Base-by-base conservation (phyloP, 257 asterid species). In the Solanum chmielewskii region DNA sequence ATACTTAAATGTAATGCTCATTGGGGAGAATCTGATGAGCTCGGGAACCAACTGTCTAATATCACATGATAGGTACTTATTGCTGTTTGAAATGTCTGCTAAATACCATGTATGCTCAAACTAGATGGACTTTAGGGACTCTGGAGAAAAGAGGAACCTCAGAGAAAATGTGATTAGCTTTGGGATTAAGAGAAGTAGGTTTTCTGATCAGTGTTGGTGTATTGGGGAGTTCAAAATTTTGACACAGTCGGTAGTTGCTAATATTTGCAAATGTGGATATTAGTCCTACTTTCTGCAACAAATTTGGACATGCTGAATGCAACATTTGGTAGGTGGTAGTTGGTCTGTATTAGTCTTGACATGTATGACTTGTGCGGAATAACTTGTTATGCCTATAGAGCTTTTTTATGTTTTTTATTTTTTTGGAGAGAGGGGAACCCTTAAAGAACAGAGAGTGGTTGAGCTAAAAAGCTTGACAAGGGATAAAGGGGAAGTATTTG, bases 251-350 rank as follows among this genome's bases (percentile, higher is more conserved):
- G 6, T 78, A 8, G 66, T 45, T 45, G 42, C 41, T 16, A 8
- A 27, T 45, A 45, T 45, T 78, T 45, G 42, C 18, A 15, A 45
- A 45, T 9, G 27, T 45, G 84, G 42, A 78, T 76, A 13, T 76
- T 14, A n/a, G 8, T 25, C n/a, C 81, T 23, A 12, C 35, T 42
- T 33, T 45, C 60, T 23, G 23, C 60, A 77, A 25, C 60, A 11
- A 74, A 39, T 21, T 21, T 74, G 82, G 33, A 74, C 82, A 74
- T 74, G 52, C 52, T 21, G 82, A 39, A 37, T 39, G 82, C 82
- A 20, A 74, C 33, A 39, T 74, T 74, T 74, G 6, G 47, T 37
- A 37, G 49, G 20, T 74, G 49, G 81, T 74, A 21, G 31, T 74
- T 37, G 29, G 11, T 20, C 20, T 21, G 49, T 21, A 12, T 78